phyloP scores from a whole-genome alignment of 140 eudicot species.

The Cichorium intybus region DNA sequence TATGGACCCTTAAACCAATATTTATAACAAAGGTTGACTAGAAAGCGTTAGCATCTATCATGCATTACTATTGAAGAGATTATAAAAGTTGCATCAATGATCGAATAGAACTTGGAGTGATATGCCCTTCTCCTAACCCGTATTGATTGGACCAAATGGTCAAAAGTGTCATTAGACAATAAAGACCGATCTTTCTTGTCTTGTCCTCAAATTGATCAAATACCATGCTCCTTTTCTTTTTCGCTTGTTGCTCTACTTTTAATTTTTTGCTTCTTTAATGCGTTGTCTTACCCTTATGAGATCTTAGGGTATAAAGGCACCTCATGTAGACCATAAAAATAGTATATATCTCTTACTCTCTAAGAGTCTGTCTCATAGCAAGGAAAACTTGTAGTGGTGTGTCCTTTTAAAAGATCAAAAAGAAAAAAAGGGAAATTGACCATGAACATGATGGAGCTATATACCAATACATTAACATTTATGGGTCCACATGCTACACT shows the following conservation, averaged over 20 bases:
- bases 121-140: slow-evolving; percentile 46
- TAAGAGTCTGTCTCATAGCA: slow-evolving; percentile 19
- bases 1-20: slow-evolving; percentile 12
- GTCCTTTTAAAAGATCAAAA: slow-evolving; percentile 23
- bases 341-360: slow-evolving; percentile 24
- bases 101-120: slow-evolving; percentile 42
- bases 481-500: slow-evolving; percentile 33
- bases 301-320: slow-evolving; percentile 27
- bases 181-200: slow-evolving; percentile 38
- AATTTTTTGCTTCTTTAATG: slow-evolving; percentile 23
- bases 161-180: slow-evolving; percentile 59
- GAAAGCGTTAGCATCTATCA: slow-evolving; percentile 11
- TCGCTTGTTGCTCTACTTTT: slow-evolving; percentile 28
- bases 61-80: slow-evolving; percentile 25
- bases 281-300: slow-evolving; percentile 33
- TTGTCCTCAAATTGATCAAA: slow-evolving; percentile 26
- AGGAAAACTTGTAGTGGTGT: slow-evolving; percentile 19
- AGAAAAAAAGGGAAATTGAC: slow-evolving; percentile 23
- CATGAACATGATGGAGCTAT: slow-evolving; percentile 22
- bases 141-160: slow-evolving; percentile 62
- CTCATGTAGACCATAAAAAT: slow-evolving; percentile 34
- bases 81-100: slow-evolving; percentile 38
- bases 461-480: slow-evolving; percentile 15
- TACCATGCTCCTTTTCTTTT: slow-evolving; percentile 26
- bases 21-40: slow-evolving; percentile 19